A percentile compares a stretch with the other conserved stretches of the same genome.
Conservation (phyloP, 306 rosid genomes). For the Parietaria judaica region DNA sequence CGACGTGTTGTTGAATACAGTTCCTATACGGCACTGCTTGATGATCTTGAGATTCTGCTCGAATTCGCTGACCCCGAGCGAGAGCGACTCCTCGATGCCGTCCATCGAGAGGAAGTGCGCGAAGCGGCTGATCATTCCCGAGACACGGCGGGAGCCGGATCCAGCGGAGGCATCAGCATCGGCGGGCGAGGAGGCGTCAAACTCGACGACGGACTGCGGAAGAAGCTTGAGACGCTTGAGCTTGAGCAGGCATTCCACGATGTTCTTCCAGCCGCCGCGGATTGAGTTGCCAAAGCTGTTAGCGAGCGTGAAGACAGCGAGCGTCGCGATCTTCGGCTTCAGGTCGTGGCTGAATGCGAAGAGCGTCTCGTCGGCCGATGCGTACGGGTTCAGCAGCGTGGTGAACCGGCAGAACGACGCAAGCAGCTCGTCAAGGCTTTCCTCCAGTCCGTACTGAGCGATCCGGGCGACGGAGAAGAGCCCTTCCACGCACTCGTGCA, state of each 20-base stretch:
- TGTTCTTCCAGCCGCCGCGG: slow-evolving; percentile 87
- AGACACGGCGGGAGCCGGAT: slow-evolving; percentile 30
- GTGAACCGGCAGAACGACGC: slow-evolving; percentile 79
- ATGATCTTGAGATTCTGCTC: slow-evolving; percentile 79
- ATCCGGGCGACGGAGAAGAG: slow-evolving; percentile 70
- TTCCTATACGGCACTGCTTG: slow-evolving; percentile 65
- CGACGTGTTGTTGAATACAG: slow-evolving; percentile 53
- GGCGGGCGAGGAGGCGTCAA: slow-evolving; percentile 32
- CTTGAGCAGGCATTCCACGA: slow-evolving; percentile 78
- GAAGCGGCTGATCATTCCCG: slow-evolving; percentile 38
- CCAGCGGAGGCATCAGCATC: slow-evolving; percentile 40
- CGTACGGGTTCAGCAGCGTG: slow-evolving; percentile 79
- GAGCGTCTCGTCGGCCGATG: slow-evolving; percentile 82
- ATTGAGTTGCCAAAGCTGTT: slow-evolving; percentile 56
- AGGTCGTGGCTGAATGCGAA: slow-evolving; percentile 70
- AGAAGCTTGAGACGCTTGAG: slow-evolving; percentile 74
- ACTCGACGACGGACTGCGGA: slow-evolving; percentile 60
- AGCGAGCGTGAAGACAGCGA: slow-evolving; percentile 76
- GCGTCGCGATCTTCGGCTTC: slow-evolving; percentile 81
- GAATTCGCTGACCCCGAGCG: slow-evolving; percentile 57
- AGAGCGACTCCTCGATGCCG: slow-evolving; percentile 45
- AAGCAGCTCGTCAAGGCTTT: slow-evolving; percentile 78
- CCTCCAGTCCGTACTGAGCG: slow-evolving; percentile 76
- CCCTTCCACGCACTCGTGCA: slow-evolving; percentile 88
- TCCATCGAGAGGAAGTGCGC: slow-evolving; percentile 53